Evolutionary conservation across 495 filamentous ascomycete genomes (phyloP).

Genomic region (Cairneyella variabilis): DNA sequence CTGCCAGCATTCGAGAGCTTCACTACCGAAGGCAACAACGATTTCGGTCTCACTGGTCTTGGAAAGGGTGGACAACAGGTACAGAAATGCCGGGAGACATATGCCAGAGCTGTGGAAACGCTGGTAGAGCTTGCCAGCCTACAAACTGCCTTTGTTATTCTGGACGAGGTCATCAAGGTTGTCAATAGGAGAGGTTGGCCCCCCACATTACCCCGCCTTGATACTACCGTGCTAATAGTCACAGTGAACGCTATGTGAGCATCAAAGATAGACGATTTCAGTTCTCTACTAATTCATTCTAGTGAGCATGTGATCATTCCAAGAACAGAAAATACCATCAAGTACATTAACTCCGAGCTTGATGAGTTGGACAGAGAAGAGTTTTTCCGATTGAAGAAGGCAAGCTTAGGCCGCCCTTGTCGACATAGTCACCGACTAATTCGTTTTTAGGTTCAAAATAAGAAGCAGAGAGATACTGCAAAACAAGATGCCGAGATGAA

Average conservation of each 20-base stretch:
- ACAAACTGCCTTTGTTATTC: conserved; percentile 95
- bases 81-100: conserved; percentile 90
- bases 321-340: conserved; percentile 97
- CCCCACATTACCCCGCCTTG: background rate
- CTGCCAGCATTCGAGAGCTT: conserved; percentile 90
- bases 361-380: conserved; percentile 98
- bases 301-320: conserved; percentile 97
- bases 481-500: conserved; percentile 71
- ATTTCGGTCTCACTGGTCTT: conserved; percentile 93
- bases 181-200: conserved; percentile 85
- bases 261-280: background rate
- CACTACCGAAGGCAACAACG: conserved; percentile 81
- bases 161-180: conserved; percentile 99
- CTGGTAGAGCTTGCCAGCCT: conserved; percentile 94
- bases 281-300: conserved; percentile 20
- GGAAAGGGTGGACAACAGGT: conserved; percentile 98
- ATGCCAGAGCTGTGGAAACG: conserved; percentile 94
- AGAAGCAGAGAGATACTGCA: conserved; percentile 83
- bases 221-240: conserved; percentile 26
- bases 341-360: conserved; percentile 98
- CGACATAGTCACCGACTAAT: conserved; percentile 1
- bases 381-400: conserved; percentile 98
- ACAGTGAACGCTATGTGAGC: conserved; percentile 93
- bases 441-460: conserved; percentile 59
- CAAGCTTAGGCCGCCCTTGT: conserved; percentile 17